Percentiles rank a stretch among this genome's conserved stretches.
phyloP scores from a whole-genome alignment of 164 flowering plant species.

The Hamamelis virginiana region DNA sequence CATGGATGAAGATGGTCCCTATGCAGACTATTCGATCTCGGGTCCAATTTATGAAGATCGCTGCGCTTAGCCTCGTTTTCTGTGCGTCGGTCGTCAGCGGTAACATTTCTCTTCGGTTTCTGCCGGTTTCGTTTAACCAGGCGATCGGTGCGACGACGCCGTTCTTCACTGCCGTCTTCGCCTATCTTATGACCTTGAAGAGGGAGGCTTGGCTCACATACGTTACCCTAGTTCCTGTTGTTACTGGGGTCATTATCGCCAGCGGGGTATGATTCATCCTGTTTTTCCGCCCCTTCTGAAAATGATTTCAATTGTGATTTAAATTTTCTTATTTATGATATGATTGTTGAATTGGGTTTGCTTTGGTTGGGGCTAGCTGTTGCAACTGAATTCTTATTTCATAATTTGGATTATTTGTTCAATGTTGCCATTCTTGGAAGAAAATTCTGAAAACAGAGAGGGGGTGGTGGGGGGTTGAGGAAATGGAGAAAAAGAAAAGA shows the following conservation, averaged over 20 bases:
- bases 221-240: conserved; percentile 60
- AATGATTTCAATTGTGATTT: background rate
- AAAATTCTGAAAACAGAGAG: background rate
- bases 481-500: no score
- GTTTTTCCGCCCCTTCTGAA: background rate
- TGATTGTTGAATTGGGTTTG: background rate
- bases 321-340: background rate
- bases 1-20: conserved; percentile 70
- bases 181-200: conserved; percentile 59
- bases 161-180: conserved; percentile 71
- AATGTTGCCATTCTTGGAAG: background rate
- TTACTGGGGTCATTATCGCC: conserved; percentile 69
- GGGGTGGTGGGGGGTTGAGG: no score
- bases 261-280: conserved; percentile 48
- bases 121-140: conserved; percentile 69
- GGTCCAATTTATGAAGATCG: conserved; percentile 59
- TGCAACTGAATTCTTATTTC: background rate
- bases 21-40: conserved; percentile 71
- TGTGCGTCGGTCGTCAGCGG: conserved; percentile 74
- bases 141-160: conserved; percentile 78
- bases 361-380: conserved; percentile 6
- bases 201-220: conserved; percentile 70
- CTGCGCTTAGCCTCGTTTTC: conserved; percentile 55
- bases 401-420: background rate
- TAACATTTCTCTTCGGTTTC: conserved; percentile 51